These are phyloP conservation scores for Hirschfeldia incana DNA, from an alignment of 345 rosid species.

Conservation along the genomic window DNA sequence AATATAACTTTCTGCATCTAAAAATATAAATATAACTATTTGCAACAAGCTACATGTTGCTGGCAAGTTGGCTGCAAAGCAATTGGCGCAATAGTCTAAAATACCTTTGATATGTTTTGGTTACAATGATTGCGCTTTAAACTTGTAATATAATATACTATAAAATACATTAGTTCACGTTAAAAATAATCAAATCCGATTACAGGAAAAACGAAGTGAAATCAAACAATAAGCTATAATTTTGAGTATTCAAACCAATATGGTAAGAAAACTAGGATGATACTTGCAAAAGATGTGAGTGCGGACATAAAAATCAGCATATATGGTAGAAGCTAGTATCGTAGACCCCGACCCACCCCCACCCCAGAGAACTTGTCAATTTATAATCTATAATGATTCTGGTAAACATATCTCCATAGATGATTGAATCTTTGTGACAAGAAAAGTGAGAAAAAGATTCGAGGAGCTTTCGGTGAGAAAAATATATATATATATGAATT, in stretches of 20 bases:
- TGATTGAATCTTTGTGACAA: conserved; percentile 8
- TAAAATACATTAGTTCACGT: not conserved
- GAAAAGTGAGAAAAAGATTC: not conserved
- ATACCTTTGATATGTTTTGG: not conserved
- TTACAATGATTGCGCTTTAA: not conserved
- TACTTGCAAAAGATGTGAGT: not conserved
- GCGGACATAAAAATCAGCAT: not conserved
- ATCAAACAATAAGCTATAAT: not conserved
- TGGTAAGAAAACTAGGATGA: too few species aligned
- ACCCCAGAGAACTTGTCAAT: not conserved
- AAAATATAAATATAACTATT: too few species aligned
- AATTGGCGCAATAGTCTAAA: not conserved
- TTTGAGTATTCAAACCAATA: not conserved
- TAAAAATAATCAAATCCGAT: not conserved
- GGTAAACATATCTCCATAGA: not conserved
- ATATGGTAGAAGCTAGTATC: not conserved
- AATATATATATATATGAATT: not conserved
- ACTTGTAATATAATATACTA: not conserved
- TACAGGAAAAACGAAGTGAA: not conserved
- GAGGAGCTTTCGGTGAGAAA: conserved; percentile 37
- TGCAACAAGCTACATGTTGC: not conserved
- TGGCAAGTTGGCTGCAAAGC: not conserved
- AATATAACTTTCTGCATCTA: too few species aligned
- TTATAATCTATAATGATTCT: conserved; percentile 21
- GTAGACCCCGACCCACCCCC: not conserved